A percentile compares a stretch with the other conserved stretches of the same genome.
Evolutionary conservation across 106 monocot genomes (phyloP).

Genomic region (Triglochin maritima): DNA sequence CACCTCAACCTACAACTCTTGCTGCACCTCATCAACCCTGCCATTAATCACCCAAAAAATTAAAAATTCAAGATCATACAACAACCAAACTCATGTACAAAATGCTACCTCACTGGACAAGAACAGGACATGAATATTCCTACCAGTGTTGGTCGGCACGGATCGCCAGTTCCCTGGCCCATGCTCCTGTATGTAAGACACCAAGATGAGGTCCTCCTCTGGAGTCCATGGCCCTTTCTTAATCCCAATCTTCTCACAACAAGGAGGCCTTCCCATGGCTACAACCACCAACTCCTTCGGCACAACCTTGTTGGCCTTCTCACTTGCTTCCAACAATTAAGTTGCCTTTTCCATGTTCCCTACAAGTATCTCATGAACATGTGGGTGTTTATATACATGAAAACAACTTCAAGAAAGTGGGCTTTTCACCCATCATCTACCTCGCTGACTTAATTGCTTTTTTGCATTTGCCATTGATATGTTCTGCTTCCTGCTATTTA

Average conservation of each 20-base stretch:
- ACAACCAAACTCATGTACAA: not conserved
- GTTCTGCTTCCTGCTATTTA: slow-evolving; percentile 2
- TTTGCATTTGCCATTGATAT: slow-evolving; percentile 2
- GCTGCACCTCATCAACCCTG: slow-evolving; percentile 82
- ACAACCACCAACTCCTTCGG: not conserved
- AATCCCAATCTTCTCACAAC: slow-evolving; percentile 49
- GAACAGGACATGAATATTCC: not conserved
- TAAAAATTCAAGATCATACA: not conserved
- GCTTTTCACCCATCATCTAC: slow-evolving; percentile 39
- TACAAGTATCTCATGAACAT: slow-evolving; percentile 31
- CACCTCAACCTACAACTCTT: slow-evolving; percentile 92
- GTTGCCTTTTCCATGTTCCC: slow-evolving; percentile 1
- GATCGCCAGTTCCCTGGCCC: slow-evolving; percentile 59
- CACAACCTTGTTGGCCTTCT: not conserved
- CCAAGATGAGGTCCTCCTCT: slow-evolving; percentile 63
- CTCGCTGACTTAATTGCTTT: slow-evolving; percentile 35
- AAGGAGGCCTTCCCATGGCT: slow-evolving; percentile 58
- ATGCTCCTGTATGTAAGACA: slow-evolving; percentile 58
- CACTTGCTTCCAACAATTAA: not conserved
- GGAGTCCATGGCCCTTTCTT: slow-evolving; percentile 85
- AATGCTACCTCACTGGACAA: too few species aligned
- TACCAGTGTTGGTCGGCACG: slow-evolving; percentile 58
- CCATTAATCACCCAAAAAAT: not conserved
- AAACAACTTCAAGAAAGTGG: slow-evolving; percentile 9
- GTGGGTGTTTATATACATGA: slow-evolving; percentile 37